Evolutionary conservation across 179 eudicot species (phyloP).

Genomic region (Vitellaria paradoxa): DNA sequence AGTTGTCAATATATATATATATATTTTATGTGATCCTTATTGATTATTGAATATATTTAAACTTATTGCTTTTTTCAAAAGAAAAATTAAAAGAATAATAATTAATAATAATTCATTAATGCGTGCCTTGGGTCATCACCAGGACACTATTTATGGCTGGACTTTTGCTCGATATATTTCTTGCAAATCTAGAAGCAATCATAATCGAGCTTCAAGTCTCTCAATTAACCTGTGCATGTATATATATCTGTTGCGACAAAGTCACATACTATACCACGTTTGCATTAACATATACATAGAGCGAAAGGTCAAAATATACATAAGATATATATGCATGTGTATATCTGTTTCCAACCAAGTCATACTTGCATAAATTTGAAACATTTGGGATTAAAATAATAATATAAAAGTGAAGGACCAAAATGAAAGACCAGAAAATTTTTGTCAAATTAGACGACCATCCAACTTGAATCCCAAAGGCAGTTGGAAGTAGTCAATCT

Average conservation of each 20-base stretch:
- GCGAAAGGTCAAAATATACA: neutral
- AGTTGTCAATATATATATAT: too few species aligned
- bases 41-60: too few species aligned
- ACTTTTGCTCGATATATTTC: neutral
- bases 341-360: neutral
- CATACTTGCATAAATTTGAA: neutral
- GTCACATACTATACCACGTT: neutral
- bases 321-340: too few species aligned
- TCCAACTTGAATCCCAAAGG: neutral
- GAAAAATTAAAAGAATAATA: too few species aligned
- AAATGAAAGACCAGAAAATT: neutral
- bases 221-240: neutral
- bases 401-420: neutral
- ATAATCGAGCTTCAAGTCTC: neutral
- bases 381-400: too few species aligned
- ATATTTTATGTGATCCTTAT: too few species aligned
- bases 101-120: too few species aligned
- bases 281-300: neutral
- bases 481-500: slow-evolving; percentile 11
- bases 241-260: neutral
- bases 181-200: slow-evolving; percentile 7
- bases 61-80: too few species aligned
- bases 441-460: neutral
- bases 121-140: neutral
- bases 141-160: too few species aligned